phyloP scores from a whole-genome alignment of 192 early-diverging fungal species.

The Podila epicladia region DNA sequence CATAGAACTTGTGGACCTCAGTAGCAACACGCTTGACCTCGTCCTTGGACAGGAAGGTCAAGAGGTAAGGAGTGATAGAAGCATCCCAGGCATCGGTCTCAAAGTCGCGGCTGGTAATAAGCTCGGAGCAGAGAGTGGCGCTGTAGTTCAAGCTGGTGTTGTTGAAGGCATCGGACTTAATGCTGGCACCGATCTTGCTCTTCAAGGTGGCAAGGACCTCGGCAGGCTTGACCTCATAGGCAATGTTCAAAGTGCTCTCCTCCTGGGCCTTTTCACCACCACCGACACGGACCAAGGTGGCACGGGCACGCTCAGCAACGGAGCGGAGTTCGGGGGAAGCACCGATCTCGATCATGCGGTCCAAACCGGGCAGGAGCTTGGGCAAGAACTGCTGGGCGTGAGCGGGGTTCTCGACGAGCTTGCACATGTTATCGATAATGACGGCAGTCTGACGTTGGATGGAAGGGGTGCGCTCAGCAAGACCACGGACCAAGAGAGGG shows the following conservation, averaged over 20 bases:
- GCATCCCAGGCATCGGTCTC: slow-evolving; percentile 73
- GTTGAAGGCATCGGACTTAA: slow-evolving; percentile 54
- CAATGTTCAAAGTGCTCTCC: slow-evolving; percentile 55
- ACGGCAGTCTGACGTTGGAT: slow-evolving; percentile 80
- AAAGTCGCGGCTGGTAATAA: slow-evolving; percentile 72
- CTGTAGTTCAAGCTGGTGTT: slow-evolving; percentile 66
- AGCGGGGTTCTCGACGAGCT: slow-evolving; percentile 84
- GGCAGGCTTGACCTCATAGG: slow-evolving; percentile 58
- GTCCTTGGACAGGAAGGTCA: slow-evolving; percentile 65
- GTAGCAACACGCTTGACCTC: slow-evolving; percentile 58
- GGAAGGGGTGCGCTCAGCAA: slow-evolving; percentile 71
- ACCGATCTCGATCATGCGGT: slow-evolving; percentile 76
- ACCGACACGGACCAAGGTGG: slow-evolving; percentile 74
- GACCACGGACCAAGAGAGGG: slow-evolving; percentile 74
- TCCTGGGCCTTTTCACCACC: slow-evolving; percentile 57
- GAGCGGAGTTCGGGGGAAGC: slow-evolving; percentile 83
- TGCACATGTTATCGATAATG: slow-evolving; percentile 93
- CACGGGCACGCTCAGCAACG: slow-evolving; percentile 73
- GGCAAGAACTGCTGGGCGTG: slow-evolving; percentile 85
- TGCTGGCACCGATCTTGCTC: slow-evolving; percentile 43
- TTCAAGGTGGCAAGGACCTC: slow-evolving; percentile 60
- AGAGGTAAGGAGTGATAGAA: slow-evolving; percentile 63
- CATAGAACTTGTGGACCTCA: slow-evolving; percentile 43
- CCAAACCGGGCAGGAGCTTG: slow-evolving; percentile 77
- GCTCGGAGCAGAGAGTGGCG: slow-evolving; percentile 61